phyloP scores from a whole-genome alignment of 352 stramenopile species.

The Globisporangium cystogenes region DNA sequence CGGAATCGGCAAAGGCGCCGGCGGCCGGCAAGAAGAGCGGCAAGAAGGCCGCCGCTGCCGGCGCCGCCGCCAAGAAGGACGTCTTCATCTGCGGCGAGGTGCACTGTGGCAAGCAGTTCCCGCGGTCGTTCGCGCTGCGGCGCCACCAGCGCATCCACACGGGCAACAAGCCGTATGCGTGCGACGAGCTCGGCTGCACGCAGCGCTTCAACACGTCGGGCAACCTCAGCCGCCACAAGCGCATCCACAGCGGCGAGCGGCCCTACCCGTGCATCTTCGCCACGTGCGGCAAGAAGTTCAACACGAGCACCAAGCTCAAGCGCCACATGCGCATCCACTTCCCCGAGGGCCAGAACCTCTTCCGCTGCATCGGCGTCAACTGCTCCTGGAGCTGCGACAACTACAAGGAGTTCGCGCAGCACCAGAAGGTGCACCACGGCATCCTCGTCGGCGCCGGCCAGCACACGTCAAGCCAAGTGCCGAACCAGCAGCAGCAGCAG shows the following conservation, averaged over 20 bases:
- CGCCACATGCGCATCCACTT: conserved; percentile 87
- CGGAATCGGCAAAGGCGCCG: too few relatives aligned
- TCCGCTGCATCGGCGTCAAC: conserved; percentile 52
- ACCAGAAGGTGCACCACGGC: conserved; percentile 74
- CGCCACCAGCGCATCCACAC: conserved; percentile 85
- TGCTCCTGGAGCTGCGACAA: conserved; percentile 72
- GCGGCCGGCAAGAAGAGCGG: too few relatives aligned
- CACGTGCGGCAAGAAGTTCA: conserved; percentile 80
- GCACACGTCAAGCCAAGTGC: conserved; percentile 7
- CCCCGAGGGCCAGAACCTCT: conserved; percentile 67
- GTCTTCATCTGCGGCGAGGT: conserved; percentile 71
- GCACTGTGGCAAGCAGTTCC: conserved; percentile 83
- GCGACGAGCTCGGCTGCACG: conserved; percentile 64
- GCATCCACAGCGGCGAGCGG: conserved; percentile 80
- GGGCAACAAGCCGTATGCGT: conserved; percentile 76
- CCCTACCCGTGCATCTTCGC: conserved; percentile 77
- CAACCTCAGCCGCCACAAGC: conserved; percentile 84
- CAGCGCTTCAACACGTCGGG: conserved; percentile 86
- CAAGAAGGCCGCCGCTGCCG: neutral
- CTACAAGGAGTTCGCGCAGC: conserved; percentile 79
- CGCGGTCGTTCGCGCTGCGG: conserved; percentile 74
- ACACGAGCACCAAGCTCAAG: conserved; percentile 88
- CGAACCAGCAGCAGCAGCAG: neutral
- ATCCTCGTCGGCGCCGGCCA: conserved; percentile 52
- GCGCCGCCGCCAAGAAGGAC: conserved; percentile 28